Conservation (phyloP, 345 rosid species). For the Hirschfeldia incana region DNA sequence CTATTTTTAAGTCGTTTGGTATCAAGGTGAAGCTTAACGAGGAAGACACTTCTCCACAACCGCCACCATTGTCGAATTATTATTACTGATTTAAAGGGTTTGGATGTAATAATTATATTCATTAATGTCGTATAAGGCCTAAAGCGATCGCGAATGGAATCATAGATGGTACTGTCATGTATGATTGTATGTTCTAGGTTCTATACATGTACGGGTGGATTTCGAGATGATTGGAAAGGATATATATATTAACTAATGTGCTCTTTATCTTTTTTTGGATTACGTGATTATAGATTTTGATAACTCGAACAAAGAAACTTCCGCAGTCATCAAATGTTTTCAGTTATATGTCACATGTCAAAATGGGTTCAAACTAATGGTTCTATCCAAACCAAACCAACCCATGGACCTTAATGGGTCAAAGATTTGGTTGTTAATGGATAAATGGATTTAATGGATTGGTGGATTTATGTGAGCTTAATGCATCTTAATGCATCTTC, state of each 20-base stretch:
- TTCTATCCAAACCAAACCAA: background rate
- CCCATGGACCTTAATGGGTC: background rate
- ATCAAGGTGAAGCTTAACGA: conserved; percentile 39
- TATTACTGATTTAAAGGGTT: conserved; percentile 17
- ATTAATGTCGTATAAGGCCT: conserved; percentile 17
- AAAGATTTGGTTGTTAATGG: background rate
- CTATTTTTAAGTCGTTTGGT: conserved; percentile 32
- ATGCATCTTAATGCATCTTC: background rate
- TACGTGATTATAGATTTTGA: background rate
- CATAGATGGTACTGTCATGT: background rate
- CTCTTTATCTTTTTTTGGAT: background rate
- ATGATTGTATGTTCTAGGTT: conserved; percentile 38
- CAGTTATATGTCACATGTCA: background rate
- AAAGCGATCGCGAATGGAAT: background rate
- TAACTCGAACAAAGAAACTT: background rate
- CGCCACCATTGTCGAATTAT: conserved; percentile 38
- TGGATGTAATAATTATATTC: background rate
- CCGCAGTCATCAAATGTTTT: background rate
- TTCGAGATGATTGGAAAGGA: conserved; percentile 36
- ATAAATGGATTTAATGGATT: background rate
- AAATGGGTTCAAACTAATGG: background rate
- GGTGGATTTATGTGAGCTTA: background rate
- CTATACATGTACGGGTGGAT: conserved; percentile 24
- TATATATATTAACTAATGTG: background rate
- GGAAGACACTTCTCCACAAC: conserved; percentile 35